Evolutionary conservation across 768 basidiomycete species (phyloP).

Genomic region (Boletus vinaceobasis): DNA sequence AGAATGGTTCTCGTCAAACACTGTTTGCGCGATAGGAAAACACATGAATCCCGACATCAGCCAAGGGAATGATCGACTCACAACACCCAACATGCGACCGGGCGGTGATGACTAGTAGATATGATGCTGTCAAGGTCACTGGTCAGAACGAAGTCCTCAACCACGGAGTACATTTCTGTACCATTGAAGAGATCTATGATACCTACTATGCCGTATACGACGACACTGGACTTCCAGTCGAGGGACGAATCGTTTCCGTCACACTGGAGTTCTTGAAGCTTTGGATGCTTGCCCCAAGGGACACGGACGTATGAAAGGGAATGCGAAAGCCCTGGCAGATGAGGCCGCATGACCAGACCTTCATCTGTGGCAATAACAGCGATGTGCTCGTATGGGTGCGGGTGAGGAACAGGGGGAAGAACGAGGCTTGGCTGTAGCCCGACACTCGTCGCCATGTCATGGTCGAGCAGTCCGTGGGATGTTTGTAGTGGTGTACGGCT

Average conservation of each 20-base stretch:
- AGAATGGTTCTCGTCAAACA: slow-evolving; percentile 57
- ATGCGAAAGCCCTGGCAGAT: slow-evolving; percentile 33
- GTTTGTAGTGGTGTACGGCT: neutral
- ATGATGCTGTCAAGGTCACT: slow-evolving; percentile 50
- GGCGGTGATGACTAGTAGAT: slow-evolving; percentile 70
- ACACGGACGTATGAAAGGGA: slow-evolving; percentile 43
- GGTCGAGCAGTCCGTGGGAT: neutral
- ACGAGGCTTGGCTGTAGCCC: slow-evolving; percentile 59
- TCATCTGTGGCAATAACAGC: slow-evolving; percentile 54
- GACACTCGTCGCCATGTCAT: slow-evolving; percentile 7
- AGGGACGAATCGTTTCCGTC: slow-evolving; percentile 32
- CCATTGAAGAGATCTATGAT: slow-evolving; percentile 70
- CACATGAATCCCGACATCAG: slow-evolving; percentile 5
- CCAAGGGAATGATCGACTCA: slow-evolving; percentile 36
- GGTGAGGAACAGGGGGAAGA: slow-evolving; percentile 71
- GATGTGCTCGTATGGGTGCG: slow-evolving; percentile 67
- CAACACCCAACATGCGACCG: slow-evolving; percentile 61
- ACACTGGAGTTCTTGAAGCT: slow-evolving; percentile 48
- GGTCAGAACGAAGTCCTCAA: slow-evolving; percentile 9
- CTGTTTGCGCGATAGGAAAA: slow-evolving; percentile 34
- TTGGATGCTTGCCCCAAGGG: slow-evolving; percentile 57
- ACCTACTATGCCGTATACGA: slow-evolving; percentile 77
- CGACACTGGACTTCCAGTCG: slow-evolving; percentile 54
- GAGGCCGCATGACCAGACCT: slow-evolving; percentile 68
- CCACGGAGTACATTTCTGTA: slow-evolving; percentile 27